Percentiles rank a stretch among this genome's conserved stretches.
These are phyloP conservation scores for Kodamaea arcana DNA, from an alignment of 1,139 yeast genomes.

Conservation along the genomic window DNA sequence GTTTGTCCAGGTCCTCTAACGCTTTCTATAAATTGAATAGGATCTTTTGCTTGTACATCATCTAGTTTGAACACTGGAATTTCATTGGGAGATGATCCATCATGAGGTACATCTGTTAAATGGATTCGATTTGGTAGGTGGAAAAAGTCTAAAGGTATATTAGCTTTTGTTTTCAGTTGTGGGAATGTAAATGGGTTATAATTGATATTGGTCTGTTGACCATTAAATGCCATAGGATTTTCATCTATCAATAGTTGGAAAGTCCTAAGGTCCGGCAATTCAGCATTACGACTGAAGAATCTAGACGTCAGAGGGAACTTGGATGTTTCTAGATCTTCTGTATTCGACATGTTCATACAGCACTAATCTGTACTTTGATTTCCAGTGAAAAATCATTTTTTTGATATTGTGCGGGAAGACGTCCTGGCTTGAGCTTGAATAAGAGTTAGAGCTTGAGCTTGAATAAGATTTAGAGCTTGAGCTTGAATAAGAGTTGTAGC, in stretches of 20 bases:
- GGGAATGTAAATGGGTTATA: constrained; percentile 42
- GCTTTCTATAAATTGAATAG: constrained; percentile 47
- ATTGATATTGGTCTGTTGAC: constrained; percentile 29
- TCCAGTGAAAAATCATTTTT: no score
- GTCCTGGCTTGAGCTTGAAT: not conserved
- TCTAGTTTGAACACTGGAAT: constrained; percentile 50
- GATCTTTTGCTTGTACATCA: constrained; percentile 45
- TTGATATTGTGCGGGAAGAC: no score
- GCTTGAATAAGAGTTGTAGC: no score
- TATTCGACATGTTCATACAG: not conserved
- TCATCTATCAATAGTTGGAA: constrained; percentile 18
- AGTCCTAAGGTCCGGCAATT: constrained; percentile 26
- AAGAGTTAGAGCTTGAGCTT: not conserved
- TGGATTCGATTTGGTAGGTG: constrained; percentile 32
- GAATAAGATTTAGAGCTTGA: no score
- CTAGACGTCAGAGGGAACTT: constrained; percentile 34
- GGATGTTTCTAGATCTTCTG: constrained; percentile 15
- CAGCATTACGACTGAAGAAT: constrained; percentile 26
- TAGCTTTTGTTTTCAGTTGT: constrained; percentile 39
- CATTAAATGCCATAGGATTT: constrained; percentile 22
- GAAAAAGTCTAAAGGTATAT: constrained; percentile 33
- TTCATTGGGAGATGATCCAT: constrained; percentile 16
- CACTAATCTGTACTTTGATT: no score
- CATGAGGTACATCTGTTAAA: constrained; percentile 14
- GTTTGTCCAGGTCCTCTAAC: constrained; percentile 42